Percentiles rank a stretch among this genome's conserved stretches.
Evolutionary conservation across 208 protist genomes (phyloP).

Genomic region (Acanthamoeba culbertsoni): DNA sequence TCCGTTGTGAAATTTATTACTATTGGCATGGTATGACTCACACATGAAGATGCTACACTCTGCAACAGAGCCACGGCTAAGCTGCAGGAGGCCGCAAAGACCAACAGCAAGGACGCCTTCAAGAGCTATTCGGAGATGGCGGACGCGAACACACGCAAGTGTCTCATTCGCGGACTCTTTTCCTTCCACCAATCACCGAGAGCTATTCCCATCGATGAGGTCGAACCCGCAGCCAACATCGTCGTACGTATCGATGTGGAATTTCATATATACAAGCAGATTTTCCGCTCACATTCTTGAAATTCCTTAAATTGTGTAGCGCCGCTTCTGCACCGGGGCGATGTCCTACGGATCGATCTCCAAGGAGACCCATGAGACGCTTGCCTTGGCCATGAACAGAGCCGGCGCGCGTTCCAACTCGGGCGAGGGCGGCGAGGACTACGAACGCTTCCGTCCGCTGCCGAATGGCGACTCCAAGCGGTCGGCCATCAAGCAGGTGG

Average conservation of each 20-base stretch:
- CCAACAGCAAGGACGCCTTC: constrained; percentile 77
- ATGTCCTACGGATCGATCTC: constrained; percentile 89
- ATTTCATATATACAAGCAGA: not conserved
- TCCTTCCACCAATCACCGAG: constrained; percentile 68
- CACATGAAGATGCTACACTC: not conserved
- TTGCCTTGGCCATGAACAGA: constrained; percentile 86
- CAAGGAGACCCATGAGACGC: constrained; percentile 83
- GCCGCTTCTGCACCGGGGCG: constrained; percentile 83
- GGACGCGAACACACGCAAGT: constrained; percentile 61
- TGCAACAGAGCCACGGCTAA: constrained; percentile 61
- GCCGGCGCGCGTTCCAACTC: constrained; percentile 87
- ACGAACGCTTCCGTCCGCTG: constrained; percentile 56
- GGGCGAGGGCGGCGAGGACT: constrained; percentile 84
- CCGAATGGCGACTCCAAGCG: constrained; percentile 63
- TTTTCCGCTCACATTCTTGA: not conserved
- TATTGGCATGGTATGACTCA: not conserved
- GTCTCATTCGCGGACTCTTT: constrained; percentile 77
- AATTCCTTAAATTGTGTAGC: not conserved
- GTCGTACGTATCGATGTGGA: constrained; percentile 67
- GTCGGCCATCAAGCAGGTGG: constrained; percentile 89
- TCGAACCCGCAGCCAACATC: constrained; percentile 83
- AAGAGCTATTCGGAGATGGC: constrained; percentile 60
- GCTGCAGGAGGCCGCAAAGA: constrained; percentile 76
- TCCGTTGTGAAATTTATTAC: not conserved
- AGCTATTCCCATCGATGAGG: constrained; percentile 70